Base-by-base conservation (phyloP, 2,329 filamentous ascomycete species). In the Pseudohalonectria lignicola region DNA sequence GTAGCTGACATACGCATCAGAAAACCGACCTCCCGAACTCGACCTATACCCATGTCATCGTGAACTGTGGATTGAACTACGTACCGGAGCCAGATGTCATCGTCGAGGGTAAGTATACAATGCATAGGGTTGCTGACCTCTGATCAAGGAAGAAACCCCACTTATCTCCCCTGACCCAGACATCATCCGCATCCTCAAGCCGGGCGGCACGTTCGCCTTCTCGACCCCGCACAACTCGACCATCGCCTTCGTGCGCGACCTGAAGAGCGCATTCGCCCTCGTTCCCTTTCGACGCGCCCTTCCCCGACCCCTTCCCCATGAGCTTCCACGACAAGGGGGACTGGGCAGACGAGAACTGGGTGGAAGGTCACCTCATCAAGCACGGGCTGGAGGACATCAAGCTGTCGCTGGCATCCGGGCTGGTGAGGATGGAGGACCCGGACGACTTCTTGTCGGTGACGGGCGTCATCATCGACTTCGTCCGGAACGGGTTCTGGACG, bases 191-290 rank as follows among this genome's bases (percentile, higher is more conserved):
- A 61, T 81, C 15, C 59, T 81, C 18, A 70, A 65, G 45, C 68
- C 70, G 1, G 76, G 74, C 4, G 79, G 79, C 3, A 64, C 69
- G 5, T 53, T 82, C 18, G 79, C 81, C 47, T 61, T 79, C 26
- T 59, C 59, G 28, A 57, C 54, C 1, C 57, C 53, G 55, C 45
- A 59, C 40, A 45, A 48, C 34, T 39, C 47, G 5, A 52, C 46
- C 2, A 51, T 53, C 13, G 52, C 48, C 25, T 69, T 63, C 62
- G 32, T 49, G 3, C 47, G 53, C 0, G 62, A 67, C 21, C 28
- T 67, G 23, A 48, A 51, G 11, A 50, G 51, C 0, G 62, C 62
- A 8, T 62, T 70, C 28, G 49, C 45, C 12, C 53, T 63, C 0
- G 64, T 63, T 25, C 47, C 63, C 0, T n/a, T 64, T 63, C 26